Conservation (phyloP, 2,329 filamentous ascomycete genomes). For the Neonectria punicea region DNA sequence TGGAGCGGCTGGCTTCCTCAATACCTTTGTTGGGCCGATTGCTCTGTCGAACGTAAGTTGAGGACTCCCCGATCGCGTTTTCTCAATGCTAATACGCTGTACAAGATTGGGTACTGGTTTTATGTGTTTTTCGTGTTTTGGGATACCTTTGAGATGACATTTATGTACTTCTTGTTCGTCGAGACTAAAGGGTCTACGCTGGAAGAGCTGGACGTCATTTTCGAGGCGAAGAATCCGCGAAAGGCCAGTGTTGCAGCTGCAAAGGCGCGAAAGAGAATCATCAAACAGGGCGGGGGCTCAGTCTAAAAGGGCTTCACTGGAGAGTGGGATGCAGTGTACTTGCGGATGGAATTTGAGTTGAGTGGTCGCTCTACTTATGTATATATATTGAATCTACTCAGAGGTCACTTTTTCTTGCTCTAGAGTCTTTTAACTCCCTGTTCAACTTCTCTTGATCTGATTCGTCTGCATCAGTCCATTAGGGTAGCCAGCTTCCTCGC, state of each 20-base stretch:
- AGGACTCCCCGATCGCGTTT: background rate
- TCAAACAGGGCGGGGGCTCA: background rate
- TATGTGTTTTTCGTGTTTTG: slow-evolving; percentile 25
- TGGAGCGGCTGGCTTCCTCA: slow-evolving; percentile 29
- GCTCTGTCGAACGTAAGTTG: slow-evolving; percentile 28
- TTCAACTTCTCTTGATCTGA: background rate
- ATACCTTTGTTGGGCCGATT: slow-evolving; percentile 31
- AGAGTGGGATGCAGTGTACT: no score
- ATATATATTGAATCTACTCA: background rate
- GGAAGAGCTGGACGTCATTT: slow-evolving; percentile 21
- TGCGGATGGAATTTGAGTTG: background rate
- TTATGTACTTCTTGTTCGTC: slow-evolving; percentile 24
- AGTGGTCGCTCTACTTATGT: background rate
- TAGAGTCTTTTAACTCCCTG: background rate
- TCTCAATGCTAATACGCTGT: background rate
- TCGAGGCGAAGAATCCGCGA: slow-evolving; percentile 22
- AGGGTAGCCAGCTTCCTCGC: background rate
- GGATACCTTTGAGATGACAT: slow-evolving; percentile 22
- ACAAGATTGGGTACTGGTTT: slow-evolving; percentile 27
- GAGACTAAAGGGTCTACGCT: slow-evolving; percentile 23
- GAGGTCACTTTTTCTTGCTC: no score
- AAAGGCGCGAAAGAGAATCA: slow-evolving; percentile 16
- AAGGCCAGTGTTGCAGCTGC: slow-evolving; percentile 23
- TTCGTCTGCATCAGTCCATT: background rate
- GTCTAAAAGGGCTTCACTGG: background rate